Percentiles rank a stretch among this genome's conserved stretches.
phyloP scores from a whole-genome alignment of 805 yeast genomes.

The Wickerhamiella kurtzmanii region DNA sequence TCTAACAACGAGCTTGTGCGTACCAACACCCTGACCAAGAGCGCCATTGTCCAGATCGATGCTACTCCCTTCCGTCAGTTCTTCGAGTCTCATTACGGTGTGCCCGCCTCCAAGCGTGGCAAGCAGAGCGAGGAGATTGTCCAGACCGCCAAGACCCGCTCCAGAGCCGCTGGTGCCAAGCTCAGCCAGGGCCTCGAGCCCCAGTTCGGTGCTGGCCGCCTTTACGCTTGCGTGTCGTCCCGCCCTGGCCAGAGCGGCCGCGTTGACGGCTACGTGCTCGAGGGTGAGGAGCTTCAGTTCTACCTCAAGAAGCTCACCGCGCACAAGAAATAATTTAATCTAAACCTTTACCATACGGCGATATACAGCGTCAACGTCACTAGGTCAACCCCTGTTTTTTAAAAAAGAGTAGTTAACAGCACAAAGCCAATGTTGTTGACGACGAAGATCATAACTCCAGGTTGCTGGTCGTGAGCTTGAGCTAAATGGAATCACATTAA shows the following conservation, averaged over 20 bases:
- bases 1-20: slow-evolving; percentile 99
- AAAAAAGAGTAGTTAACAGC: too few relatives aligned
- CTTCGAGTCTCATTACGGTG: slow-evolving; percentile 98
- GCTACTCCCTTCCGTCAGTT: slow-evolving; percentile 99
- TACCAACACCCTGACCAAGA: slow-evolving; percentile 98
- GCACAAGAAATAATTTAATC: slow-evolving; percentile 60
- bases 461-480: too few relatives aligned
- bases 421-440: too few relatives aligned
- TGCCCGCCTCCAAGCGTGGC: slow-evolving; percentile 35
- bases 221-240: slow-evolving; percentile 95
- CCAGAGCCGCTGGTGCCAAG: slow-evolving; percentile 76
- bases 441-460: too few relatives aligned
- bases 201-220: slow-evolving; percentile 98
- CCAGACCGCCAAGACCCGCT: slow-evolving; percentile 44
- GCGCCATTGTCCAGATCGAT: slow-evolving; percentile 98
- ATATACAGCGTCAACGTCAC: too few relatives aligned
- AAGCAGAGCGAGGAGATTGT: slow-evolving; percentile 77
- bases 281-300: slow-evolving; percentile 99
- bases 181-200: slow-evolving; percentile 83
- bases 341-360: too few relatives aligned
- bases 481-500: too few relatives aligned
- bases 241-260: slow-evolving; percentile 99
- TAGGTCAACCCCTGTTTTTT: too few relatives aligned
- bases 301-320: slow-evolving; percentile 99
- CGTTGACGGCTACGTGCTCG: slow-evolving; percentile 99